Evolutionary conservation across 2,329 filamentous ascomycete genomes (phyloP).

Genomic region (Ustulina deusta): DNA sequence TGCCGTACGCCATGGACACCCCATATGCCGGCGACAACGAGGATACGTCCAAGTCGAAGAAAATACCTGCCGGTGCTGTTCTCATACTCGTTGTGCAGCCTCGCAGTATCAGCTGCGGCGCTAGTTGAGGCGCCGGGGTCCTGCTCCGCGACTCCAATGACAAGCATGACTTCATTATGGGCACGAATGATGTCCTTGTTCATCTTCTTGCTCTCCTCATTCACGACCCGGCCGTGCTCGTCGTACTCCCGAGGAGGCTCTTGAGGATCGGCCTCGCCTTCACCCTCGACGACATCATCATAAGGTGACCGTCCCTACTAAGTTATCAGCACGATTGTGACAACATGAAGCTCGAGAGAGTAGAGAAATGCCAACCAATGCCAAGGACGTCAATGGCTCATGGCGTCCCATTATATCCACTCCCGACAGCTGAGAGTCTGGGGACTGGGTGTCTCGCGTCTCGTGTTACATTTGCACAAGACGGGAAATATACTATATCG

Average conservation of each 20-base stretch:
- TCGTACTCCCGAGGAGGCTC: conserved; percentile 65
- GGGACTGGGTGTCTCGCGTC: not conserved
- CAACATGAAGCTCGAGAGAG: not conserved
- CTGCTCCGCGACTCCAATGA: conserved; percentile 72
- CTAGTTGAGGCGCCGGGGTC: conserved; percentile 56
- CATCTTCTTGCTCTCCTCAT: conserved; percentile 65
- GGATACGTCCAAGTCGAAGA: conserved; percentile 51
- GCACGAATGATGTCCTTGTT: conserved; percentile 69
- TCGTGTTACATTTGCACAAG: conserved; percentile 20
- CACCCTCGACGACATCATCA: conserved; percentile 66
- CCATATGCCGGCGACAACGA: conserved; percentile 61
- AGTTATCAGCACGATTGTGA: conserved; percentile 10
- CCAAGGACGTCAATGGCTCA: conserved; percentile 68
- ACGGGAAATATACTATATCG: not conserved
- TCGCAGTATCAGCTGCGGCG: conserved; percentile 53
- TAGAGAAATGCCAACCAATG: conserved; percentile 58
- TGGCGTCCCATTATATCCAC: conserved; percentile 63
- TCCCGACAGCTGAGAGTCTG: conserved; percentile 1
- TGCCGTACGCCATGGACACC: conserved; percentile 65
- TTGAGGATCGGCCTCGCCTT: conserved; percentile 57
- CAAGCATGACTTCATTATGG: conserved; percentile 73
- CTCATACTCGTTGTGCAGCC: conserved; percentile 62
- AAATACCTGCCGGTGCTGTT: conserved; percentile 59
- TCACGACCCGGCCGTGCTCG: conserved; percentile 66
- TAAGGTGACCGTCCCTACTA: conserved; percentile 69